These are phyloP conservation scores for Gossypium davidsonii DNA, from an alignment of 441 rosid genomes.

Conservation along the genomic window DNA sequence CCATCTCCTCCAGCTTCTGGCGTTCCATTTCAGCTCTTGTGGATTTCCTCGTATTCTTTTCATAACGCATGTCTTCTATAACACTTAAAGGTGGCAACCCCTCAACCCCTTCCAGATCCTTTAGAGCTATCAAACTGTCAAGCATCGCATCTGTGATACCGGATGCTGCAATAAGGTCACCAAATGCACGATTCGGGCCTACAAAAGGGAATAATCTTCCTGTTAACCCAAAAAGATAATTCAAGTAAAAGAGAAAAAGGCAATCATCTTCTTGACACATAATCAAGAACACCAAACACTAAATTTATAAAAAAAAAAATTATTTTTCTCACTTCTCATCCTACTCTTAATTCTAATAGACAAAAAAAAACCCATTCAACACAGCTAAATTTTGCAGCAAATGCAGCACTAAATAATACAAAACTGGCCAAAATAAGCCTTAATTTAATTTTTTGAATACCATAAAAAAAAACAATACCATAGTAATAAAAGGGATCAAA, in stretches of 20 bases:
- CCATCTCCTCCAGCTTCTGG: constrained; percentile 80
- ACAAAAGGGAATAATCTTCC: constrained; percentile 15
- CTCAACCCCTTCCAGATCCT: constrained; percentile 70
- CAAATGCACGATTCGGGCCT: constrained; percentile 92
- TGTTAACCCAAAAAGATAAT: not conserved
- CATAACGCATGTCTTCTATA: constrained; percentile 65
- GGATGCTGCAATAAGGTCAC: constrained; percentile 83
- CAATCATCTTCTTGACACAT: not conserved
- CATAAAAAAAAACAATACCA: not conserved
- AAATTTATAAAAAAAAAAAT: not conserved
- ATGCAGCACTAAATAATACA: not conserved
- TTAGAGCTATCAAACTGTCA: constrained; percentile 79
- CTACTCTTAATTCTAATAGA: not conserved
- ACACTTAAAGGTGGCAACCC: constrained; percentile 81
- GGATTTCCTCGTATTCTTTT: constrained; percentile 63
- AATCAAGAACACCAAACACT: not conserved
- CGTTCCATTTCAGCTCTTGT: constrained; percentile 73
- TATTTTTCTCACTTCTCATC: not conserved
- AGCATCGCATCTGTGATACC: constrained; percentile 91
- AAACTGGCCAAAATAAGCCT: not conserved
- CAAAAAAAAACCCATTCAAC: not conserved
- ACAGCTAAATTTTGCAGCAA: not conserved
- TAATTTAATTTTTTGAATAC: not conserved
- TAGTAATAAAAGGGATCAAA: not conserved
- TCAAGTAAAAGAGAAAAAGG: not conserved